Percentiles rank a stretch among this genome's conserved stretches.
Evolutionary conservation across 495 filamentous ascomycete genomes (phyloP).

Genomic region (Parachaetomium inaequale): DNA sequence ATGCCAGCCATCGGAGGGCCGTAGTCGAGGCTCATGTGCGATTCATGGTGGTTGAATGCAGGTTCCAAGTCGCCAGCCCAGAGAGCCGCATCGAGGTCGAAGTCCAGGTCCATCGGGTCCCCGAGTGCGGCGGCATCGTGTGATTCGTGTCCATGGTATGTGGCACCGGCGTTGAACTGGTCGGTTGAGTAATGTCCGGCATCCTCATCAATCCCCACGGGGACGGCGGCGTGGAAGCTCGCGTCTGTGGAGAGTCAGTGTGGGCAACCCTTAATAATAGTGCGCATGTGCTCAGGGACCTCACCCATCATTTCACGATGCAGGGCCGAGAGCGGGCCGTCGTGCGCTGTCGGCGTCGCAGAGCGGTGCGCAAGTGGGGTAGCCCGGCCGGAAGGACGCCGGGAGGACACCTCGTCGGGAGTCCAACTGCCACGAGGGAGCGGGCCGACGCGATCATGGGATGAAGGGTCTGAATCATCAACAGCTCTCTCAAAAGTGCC

Average conservation of each 20-base stretch:
- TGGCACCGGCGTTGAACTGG: background rate
- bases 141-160: background rate
- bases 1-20: background rate
- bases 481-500: background rate
- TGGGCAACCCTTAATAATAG: background rate
- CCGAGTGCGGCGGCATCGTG: slow-evolving; percentile 24
- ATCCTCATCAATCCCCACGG: background rate
- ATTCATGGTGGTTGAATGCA: slow-evolving; percentile 4
- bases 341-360: background rate
- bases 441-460: slow-evolving; percentile 7
- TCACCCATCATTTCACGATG: slow-evolving; percentile 13
- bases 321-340: slow-evolving; percentile 5
- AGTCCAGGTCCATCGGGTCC: slow-evolving; percentile 49
- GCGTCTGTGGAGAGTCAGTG: slow-evolving; percentile 4
- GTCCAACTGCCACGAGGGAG: slow-evolving; percentile 9
- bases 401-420: background rate
- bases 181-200: background rate
- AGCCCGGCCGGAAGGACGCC: background rate
- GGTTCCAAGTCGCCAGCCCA: slow-evolving; percentile 24
- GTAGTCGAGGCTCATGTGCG: slow-evolving; percentile 10
- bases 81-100: slow-evolving; percentile 22
- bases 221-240: background rate
- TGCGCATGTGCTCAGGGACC: background rate
- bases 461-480: background rate
- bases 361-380: background rate